A percentile compares a stretch with the other conserved stretches of the same genome.
phyloP scores from a whole-genome alignment of 257 asterid species.

The Solanum ossicruentum region DNA sequence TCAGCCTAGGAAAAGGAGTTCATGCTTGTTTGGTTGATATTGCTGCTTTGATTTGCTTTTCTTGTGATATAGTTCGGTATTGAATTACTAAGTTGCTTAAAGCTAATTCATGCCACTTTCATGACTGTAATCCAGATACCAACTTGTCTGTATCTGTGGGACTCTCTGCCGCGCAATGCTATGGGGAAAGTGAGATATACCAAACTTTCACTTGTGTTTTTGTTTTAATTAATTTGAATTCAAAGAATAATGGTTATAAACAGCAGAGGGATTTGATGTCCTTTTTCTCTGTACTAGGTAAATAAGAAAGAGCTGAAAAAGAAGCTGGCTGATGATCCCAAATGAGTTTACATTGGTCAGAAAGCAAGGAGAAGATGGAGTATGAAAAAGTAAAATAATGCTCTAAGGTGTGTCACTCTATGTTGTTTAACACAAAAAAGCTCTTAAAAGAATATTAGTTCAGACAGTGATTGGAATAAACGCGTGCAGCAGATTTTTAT shows the following conservation, averaged over 20 bases:
- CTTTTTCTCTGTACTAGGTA: conserved; percentile 33
- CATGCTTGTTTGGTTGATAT: not conserved
- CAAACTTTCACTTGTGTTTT: not conserved
- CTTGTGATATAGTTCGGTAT: not conserved
- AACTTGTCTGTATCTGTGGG: conserved; percentile 66
- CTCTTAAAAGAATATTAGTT: not conserved
- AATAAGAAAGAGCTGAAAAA: conserved; percentile 83
- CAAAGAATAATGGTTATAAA: not conserved
- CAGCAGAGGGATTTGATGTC: not conserved
- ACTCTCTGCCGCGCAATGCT: conserved; percentile 79
- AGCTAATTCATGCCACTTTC: not conserved
- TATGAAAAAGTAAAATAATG: not conserved
- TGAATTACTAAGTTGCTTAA: not conserved
- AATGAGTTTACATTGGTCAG: not conserved
- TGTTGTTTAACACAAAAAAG: not conserved
- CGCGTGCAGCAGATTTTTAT: not conserved
- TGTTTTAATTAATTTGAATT: not conserved
- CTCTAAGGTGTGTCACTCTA: not conserved
- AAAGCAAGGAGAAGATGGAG: not conserved
- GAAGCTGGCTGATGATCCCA: conserved; percentile 23
- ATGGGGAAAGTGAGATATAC: conserved; percentile 73
- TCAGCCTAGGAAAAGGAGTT: not conserved
- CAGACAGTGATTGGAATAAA: not conserved
- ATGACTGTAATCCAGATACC: conserved; percentile 41
- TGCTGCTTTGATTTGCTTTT: not conserved